Conservation (phyloP, 1,139 yeast genomes). For the Candida buenavistaensis region DNA sequence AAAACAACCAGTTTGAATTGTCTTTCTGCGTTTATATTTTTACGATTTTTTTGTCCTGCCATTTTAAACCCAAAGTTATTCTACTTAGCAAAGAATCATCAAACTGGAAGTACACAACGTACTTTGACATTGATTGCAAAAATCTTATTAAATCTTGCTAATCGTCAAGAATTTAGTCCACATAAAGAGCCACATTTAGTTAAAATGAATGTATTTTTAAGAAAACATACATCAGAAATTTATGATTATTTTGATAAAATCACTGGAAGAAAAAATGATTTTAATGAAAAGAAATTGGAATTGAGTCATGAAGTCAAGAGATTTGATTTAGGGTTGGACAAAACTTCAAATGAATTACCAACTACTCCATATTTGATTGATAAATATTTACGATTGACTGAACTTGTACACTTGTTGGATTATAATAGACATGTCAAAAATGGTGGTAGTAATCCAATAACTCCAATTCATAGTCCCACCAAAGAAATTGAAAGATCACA, state of each 20-base stretch:
- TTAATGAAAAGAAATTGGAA: conserved; percentile 57
- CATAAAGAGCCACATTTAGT: conserved; percentile 83
- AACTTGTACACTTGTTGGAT: conserved; percentile 50
- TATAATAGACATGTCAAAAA: conserved; percentile 12
- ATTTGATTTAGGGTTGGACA: conserved; percentile 47
- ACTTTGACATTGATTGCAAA: conserved; percentile 85
- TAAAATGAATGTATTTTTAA: conserved; percentile 67
- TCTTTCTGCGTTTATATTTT: conserved; percentile 77
- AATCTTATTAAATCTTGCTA: conserved; percentile 75
- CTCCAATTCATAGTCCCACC: conserved; percentile 7
- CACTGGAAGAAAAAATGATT: conserved; percentile 69
- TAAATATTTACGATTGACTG: conserved; percentile 60
- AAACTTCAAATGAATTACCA: conserved; percentile 56
- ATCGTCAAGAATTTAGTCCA: conserved; percentile 65
- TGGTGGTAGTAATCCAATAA: conserved; percentile 1
- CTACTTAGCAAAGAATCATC: conserved; percentile 68
- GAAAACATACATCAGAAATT: conserved; percentile 57
- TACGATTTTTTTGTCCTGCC: conserved; percentile 90
- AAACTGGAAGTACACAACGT: conserved; percentile 68
- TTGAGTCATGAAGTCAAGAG: conserved; percentile 58
- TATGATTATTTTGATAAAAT: conserved; percentile 69
- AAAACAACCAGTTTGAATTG: conserved; percentile 62
- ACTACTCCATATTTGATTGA: conserved; percentile 70
- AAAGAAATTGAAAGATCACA: conserved; percentile 3
- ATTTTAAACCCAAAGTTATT: conserved; percentile 85